Percentiles rank a stretch among this genome's conserved stretches.
These are phyloP conservation scores for Croton laevigatus DNA, from an alignment of 441 rosid species.

Conservation along the genomic window DNA sequence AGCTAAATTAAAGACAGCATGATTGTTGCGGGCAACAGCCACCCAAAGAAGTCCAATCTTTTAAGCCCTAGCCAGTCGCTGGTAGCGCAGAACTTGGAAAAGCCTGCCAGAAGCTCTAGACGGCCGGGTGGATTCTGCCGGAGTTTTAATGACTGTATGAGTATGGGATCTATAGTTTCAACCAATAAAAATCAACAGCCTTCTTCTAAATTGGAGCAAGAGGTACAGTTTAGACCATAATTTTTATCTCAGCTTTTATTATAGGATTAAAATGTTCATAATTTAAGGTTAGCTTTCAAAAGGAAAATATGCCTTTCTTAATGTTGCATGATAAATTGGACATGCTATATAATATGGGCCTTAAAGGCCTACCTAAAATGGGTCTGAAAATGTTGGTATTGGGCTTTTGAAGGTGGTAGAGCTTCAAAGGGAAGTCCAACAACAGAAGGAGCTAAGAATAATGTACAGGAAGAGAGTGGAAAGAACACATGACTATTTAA, in stretches of 20 bases:
- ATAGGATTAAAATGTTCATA: too few species aligned
- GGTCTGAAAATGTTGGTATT: neutral
- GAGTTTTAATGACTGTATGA: constrained; percentile 26
- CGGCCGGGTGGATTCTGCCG: constrained; percentile 16
- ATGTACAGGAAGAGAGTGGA: constrained; percentile 44
- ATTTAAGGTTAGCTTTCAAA: too few species aligned
- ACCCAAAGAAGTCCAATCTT: constrained; percentile 10
- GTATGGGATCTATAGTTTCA: constrained; percentile 19
- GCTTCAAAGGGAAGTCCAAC: constrained; percentile 37
- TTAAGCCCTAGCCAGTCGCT: constrained; percentile 20
- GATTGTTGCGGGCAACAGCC: constrained; percentile 20
- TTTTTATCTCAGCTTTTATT: too few species aligned
- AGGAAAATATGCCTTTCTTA: too few species aligned
- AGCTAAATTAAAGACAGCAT: neutral
- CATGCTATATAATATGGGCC: neutral
- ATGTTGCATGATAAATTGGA: too few species aligned
- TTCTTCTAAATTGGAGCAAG: constrained; percentile 30
- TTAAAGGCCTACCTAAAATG: neutral
- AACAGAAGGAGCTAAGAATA: constrained; percentile 40
- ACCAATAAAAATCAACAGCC: constrained; percentile 14
- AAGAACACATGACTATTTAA: constrained; percentile 49
- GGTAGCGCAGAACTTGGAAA: neutral
- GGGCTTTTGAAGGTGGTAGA: constrained; percentile 33
- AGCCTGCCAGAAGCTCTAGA: neutral
- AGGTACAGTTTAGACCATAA: constrained; percentile 26